A percentile compares a stretch with the other conserved stretches of the same genome.
Conservation (phyloP, 225 moss, liverwort and hornwort species). For the Sphagnum tenellum region DNA sequence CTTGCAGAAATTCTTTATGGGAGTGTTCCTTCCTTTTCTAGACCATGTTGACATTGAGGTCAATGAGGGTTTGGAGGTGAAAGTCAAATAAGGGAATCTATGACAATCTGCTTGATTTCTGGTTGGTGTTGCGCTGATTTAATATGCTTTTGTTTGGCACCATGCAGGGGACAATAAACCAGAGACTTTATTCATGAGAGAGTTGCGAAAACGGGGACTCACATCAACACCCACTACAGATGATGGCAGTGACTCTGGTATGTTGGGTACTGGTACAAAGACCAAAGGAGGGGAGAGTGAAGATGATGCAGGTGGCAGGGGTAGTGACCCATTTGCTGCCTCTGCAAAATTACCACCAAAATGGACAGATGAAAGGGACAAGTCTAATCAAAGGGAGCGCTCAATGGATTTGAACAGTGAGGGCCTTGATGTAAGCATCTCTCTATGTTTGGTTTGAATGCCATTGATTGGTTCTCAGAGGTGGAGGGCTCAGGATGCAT, state of each 20-base stretch:
- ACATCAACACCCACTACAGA: conserved; percentile 12
- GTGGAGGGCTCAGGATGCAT: too few relatives aligned
- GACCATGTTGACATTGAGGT: too few relatives aligned
- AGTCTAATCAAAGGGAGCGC: conserved; percentile 59
- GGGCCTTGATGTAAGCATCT: conserved; percentile 55
- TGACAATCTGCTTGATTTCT: too few relatives aligned
- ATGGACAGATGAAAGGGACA: conserved; percentile 20
- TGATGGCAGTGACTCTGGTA: conserved; percentile 30
- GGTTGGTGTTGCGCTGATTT: too few relatives aligned
- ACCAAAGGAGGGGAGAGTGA: conserved; percentile 45
- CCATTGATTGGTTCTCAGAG: too few relatives aligned
- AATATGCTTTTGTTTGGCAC: conserved; percentile 10
- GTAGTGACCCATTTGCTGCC: conserved; percentile 5
- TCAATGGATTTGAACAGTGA: conserved; percentile 91
- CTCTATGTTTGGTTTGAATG: too few relatives aligned
- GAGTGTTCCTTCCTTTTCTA: too few relatives aligned
- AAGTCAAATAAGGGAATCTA: too few relatives aligned
- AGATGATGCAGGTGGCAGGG: conserved; percentile 4
- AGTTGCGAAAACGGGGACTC: conserved; percentile 77
- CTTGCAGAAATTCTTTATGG: too few relatives aligned
- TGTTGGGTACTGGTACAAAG: conserved; percentile 69
- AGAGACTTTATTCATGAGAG: conserved; percentile 93
- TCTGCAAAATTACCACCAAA: conserved; percentile 15
- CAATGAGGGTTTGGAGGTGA: too few relatives aligned
- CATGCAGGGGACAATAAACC: conserved; percentile 64